Conservation (phyloP, 192 early-diverging fungal genomes). For the Backusella circina region DNA sequence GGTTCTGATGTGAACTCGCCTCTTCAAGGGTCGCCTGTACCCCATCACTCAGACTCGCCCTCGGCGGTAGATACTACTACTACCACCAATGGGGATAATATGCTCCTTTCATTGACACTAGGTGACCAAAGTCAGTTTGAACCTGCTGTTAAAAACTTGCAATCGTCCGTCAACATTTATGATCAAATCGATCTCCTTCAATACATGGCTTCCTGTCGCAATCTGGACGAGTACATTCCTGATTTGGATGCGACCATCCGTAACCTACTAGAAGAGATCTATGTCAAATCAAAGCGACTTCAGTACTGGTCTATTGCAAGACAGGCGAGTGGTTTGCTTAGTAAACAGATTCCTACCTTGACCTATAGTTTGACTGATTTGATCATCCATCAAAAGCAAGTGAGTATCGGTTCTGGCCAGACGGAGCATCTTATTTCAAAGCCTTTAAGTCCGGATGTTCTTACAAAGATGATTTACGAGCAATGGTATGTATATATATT, state of each 20-base stretch:
- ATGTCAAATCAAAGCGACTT: constrained; percentile 68
- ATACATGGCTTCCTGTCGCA: constrained; percentile 70
- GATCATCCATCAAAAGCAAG: constrained; percentile 70
- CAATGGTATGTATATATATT: constrained; percentile 43
- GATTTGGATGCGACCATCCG: constrained; percentile 51
- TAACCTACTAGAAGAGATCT: constrained; percentile 78
- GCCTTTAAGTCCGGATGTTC: constrained; percentile 66
- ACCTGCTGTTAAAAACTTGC: constrained; percentile 57
- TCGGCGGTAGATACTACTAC: background rate
- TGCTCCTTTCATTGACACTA: constrained; percentile 59
- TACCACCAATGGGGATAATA: constrained; percentile 3
- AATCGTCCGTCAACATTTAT: constrained; percentile 65
- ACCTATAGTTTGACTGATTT: constrained; percentile 81
- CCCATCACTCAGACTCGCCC: background rate
- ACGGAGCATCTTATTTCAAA: constrained; percentile 64
- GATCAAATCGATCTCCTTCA: constrained; percentile 81
- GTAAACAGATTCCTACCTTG: constrained; percentile 71
- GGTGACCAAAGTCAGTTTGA: constrained; percentile 58
- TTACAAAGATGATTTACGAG: constrained; percentile 63
- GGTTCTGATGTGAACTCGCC: background rate
- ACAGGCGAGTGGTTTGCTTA: constrained; percentile 70
- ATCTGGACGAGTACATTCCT: constrained; percentile 52
- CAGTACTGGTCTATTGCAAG: constrained; percentile 82
- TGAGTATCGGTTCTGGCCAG: constrained; percentile 71
- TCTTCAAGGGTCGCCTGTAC: constrained; percentile 20